Percentiles rank a stretch among this genome's conserved stretches.
Evolutionary conservation across 306 rosid genomes (phyloP).

Genomic region (Phaseolus lunatus): DNA sequence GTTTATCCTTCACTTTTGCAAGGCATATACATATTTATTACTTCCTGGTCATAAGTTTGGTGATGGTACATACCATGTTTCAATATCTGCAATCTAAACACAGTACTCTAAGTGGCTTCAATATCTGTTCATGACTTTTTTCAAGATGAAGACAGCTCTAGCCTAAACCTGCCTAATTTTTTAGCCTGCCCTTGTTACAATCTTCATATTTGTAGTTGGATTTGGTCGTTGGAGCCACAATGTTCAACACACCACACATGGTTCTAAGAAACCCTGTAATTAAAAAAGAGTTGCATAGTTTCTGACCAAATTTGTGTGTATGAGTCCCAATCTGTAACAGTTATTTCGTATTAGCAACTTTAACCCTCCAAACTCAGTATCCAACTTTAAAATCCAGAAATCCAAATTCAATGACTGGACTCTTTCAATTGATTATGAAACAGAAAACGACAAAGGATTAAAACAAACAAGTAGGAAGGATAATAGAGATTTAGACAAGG

Average conservation of each 20-base stretch:
- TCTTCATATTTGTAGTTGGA: constrained; percentile 36
- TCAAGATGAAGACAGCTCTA: neutral
- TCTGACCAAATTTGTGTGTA: neutral
- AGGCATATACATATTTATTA: neutral
- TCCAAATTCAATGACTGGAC: constrained; percentile 34
- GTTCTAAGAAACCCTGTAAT: neutral
- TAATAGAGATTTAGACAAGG: constrained; percentile 33
- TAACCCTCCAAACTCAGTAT: neutral
- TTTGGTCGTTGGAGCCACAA: constrained; percentile 31
- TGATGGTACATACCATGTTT: neutral
- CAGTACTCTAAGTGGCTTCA: neutral
- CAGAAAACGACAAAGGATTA: constrained; percentile 36
- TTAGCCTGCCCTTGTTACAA: neutral
- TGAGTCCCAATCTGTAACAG: neutral
- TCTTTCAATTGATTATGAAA: constrained; percentile 33
- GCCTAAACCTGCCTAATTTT: constrained; percentile 8
- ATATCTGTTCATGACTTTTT: constrained; percentile 1
- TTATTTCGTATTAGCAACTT: neutral
- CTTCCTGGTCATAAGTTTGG: neutral
- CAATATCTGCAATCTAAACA: constrained; percentile 5
- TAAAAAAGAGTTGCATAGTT: neutral
- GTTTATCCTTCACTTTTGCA: constrained; percentile 12
- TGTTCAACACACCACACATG: neutral
- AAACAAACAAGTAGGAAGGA: constrained; percentile 38
- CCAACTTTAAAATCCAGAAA: neutral